Conservation (phyloP, 306 rosid species). For the Cicer cuneatum region DNA sequence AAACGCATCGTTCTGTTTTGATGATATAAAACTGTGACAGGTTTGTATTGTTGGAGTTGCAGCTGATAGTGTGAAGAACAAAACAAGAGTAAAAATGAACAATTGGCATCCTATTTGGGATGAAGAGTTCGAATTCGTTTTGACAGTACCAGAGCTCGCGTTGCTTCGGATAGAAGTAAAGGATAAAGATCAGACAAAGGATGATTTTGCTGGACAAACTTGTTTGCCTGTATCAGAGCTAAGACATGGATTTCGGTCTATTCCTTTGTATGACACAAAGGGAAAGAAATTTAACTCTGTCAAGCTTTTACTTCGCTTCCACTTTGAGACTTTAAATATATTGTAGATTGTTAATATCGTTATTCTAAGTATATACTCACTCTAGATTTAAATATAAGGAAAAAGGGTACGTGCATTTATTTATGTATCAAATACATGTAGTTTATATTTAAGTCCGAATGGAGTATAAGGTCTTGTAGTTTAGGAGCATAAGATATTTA, state of each 20-base stretch:
- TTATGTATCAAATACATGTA: too few species aligned
- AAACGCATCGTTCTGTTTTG: too few species aligned
- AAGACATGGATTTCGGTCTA: conserved; percentile 67
- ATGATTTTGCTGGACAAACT: conserved; percentile 87
- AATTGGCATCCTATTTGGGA: conserved; percentile 85
- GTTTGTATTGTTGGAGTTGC: conserved; percentile 64
- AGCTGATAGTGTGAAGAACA: conserved; percentile 61
- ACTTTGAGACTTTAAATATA: conserved; percentile 43
- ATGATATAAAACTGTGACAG: conserved; percentile 27
- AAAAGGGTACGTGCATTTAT: too few species aligned
- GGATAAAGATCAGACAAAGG: conserved; percentile 69
- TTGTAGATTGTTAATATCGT: neutral
- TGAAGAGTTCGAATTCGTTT: conserved; percentile 69
- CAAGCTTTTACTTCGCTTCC: conserved; percentile 62
- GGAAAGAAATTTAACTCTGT: conserved; percentile 64
- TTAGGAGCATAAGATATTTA: neutral
- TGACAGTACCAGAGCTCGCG: conserved; percentile 82
- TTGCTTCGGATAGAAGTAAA: conserved; percentile 71
- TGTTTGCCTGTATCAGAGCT: conserved; percentile 85
- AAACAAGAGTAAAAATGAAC: conserved; percentile 60
- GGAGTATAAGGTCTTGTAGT: neutral
- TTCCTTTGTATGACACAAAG: conserved; percentile 62
- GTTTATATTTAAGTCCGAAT: too few species aligned
- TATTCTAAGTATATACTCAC: too few species aligned
- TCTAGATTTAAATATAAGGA: too few species aligned